Percentiles rank a stretch among this genome's conserved stretches.
phyloP scores from a whole-genome alignment of 2,329 filamentous ascomycete genomes.

The Penicillium italicum region DNA sequence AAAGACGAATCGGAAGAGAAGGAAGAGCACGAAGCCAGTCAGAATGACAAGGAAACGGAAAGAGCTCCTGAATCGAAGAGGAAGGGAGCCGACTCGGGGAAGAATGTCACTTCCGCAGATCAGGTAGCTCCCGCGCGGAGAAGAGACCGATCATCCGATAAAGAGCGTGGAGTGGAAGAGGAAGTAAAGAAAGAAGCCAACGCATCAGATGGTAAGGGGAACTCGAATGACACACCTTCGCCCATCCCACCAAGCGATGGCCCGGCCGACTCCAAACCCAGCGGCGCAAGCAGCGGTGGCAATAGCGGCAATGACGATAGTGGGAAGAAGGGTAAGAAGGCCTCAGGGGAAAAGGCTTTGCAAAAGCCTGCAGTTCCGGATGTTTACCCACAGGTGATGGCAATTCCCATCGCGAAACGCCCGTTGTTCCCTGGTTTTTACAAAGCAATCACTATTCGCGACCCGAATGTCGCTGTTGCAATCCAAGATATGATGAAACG shows the following conservation, averaged over 20 bases:
- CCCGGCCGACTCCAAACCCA: slow-evolving; percentile 47
- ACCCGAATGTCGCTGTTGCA: slow-evolving; percentile 83
- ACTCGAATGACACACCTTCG: slow-evolving; percentile 47
- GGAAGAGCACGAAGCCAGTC: slow-evolving; percentile 25
- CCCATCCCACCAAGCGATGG: slow-evolving; percentile 39
- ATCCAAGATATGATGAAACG: slow-evolving; percentile 96
- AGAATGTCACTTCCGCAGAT: slow-evolving; percentile 25
- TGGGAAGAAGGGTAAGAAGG: slow-evolving; percentile 68
- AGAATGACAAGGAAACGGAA: slow-evolving; percentile 43
- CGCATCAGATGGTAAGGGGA: slow-evolving; percentile 45
- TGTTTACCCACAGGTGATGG: slow-evolving; percentile 95
- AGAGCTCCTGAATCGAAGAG: slow-evolving; percentile 44
- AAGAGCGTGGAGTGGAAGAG: slow-evolving; percentile 36
- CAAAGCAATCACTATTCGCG: slow-evolving; percentile 95
- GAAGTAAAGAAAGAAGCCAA: slow-evolving; percentile 43
- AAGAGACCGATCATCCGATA: slow-evolving; percentile 37
- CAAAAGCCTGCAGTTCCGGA: slow-evolving; percentile 89
- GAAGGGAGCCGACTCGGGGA: slow-evolving; percentile 39
- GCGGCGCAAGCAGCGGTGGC: slow-evolving; percentile 52
- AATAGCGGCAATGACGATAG: slow-evolving; percentile 56
- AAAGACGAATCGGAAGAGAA: slow-evolving; percentile 32
- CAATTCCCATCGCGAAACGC: slow-evolving; percentile 89
- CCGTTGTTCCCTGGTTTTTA: slow-evolving; percentile 97
- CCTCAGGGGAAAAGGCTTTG: slow-evolving; percentile 66
- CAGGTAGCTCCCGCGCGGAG: slow-evolving; percentile 37